These are phyloP conservation scores for Salix dunnii DNA, from an alignment of 345 rosid species.

Conservation along the genomic window DNA sequence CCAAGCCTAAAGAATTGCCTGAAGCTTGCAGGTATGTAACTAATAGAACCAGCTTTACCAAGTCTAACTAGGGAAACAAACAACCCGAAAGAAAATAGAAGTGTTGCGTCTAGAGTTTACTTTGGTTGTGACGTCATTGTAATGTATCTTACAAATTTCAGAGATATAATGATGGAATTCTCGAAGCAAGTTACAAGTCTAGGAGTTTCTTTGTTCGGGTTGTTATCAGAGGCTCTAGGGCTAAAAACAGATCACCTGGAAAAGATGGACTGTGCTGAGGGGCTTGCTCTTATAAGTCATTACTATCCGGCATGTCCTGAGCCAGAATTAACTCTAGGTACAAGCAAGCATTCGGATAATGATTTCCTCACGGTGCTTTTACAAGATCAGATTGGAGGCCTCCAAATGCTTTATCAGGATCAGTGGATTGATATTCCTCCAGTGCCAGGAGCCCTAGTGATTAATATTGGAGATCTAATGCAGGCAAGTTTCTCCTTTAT, in stretches of 20 bases:
- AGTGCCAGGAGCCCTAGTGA: slow-evolving; percentile 10
- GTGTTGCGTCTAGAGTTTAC: neutral
- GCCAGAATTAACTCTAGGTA: slow-evolving; percentile 14
- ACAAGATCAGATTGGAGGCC: slow-evolving; percentile 27
- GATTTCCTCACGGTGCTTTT: slow-evolving; percentile 23
- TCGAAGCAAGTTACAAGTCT: slow-evolving; percentile 2
- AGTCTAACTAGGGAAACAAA: neutral
- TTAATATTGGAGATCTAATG: slow-evolving; percentile 28
- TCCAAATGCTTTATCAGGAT: slow-evolving; percentile 21
- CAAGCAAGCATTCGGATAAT: slow-evolving; percentile 7
- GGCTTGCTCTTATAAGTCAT: slow-evolving; percentile 5
- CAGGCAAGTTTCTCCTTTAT: slow-evolving; percentile 17
- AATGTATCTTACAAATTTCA: neutral
- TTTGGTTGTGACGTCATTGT: neutral
- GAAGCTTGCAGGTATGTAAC: slow-evolving; percentile 3
- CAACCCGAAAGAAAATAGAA: no score
- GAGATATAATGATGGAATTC: slow-evolving; percentile 15
- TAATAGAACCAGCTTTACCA: neutral
- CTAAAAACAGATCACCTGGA: slow-evolving; percentile 12
- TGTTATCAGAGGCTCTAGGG: slow-evolving; percentile 19
- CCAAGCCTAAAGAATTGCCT: slow-evolving; percentile 14
- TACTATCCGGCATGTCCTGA: slow-evolving; percentile 14
- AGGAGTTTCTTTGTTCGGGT: slow-evolving; percentile 2
- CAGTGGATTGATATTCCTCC: slow-evolving; percentile 22
- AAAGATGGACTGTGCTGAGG: slow-evolving; percentile 20